These are phyloP conservation scores for Saccharomyces hybrid DNA, from an alignment of 1,139 yeast genomes.

Conservation along the genomic window DNA sequence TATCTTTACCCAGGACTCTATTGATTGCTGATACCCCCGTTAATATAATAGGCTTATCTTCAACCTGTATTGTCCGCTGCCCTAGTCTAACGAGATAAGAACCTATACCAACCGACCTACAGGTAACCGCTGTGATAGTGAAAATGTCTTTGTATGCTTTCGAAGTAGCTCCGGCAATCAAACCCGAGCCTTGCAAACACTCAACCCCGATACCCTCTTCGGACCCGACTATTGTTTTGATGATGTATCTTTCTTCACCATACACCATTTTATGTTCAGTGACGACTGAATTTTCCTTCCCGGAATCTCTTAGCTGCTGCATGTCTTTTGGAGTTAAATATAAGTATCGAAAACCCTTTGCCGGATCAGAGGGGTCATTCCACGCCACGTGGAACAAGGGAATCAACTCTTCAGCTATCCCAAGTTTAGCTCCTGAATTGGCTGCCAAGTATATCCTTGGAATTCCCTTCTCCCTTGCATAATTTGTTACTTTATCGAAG, in stretches of 20 bases:
- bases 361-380: slow-evolving; percentile 69
- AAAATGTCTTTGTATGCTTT: slow-evolving; percentile 96
- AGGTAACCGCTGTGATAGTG: slow-evolving; percentile 91
- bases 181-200: slow-evolving; percentile 94
- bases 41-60: slow-evolving; percentile 95
- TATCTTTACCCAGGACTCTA: slow-evolving; percentile 93
- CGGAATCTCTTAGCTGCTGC: slow-evolving; percentile 49
- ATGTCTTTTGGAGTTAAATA: slow-evolving; percentile 72
- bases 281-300: slow-evolving; percentile 53
- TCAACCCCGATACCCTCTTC: slow-evolving; percentile 98
- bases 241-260: slow-evolving; percentile 75
- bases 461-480: slow-evolving; percentile 82
- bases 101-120: slow-evolving; percentile 99
- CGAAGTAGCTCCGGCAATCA: slow-evolving; percentile 97
- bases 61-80: slow-evolving; percentile 97
- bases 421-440: slow-evolving; percentile 97
- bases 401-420: slow-evolving; percentile 91
- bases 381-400: slow-evolving; percentile 89
- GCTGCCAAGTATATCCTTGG: slow-evolving; percentile 95
- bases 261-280: slow-evolving; percentile 42
- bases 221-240: slow-evolving; percentile 81
- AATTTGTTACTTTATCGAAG: slow-evolving; percentile 86
- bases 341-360: slow-evolving; percentile 84
- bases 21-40: slow-evolving; percentile 99
- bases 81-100: slow-evolving; percentile 96